Base-by-base conservation (phyloP, 208 protist genomes). In the Acanthamoeba healyi region DNA sequence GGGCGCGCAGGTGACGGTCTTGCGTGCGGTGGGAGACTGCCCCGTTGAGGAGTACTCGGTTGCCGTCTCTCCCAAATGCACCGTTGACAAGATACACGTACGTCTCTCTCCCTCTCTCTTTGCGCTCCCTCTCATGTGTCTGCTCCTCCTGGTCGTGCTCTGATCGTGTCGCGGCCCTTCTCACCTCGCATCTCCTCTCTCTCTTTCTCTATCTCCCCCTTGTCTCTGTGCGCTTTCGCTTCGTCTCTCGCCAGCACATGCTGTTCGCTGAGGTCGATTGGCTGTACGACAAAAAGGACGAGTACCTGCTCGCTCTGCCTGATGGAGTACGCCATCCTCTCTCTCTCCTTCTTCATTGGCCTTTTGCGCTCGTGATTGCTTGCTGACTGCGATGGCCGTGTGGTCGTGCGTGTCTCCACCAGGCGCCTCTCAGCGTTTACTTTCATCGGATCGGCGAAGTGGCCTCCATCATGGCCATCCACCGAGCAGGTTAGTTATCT, bases 401-500 rank as follows among this genome's bases (percentile, higher is more conserved):
- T 49, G 44, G 44, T 49, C 9, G 44, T 49, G 44, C 44, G 9
- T 15, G 44, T 49, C 12, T 49, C 12, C 7, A 61, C 54, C 17
- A 79, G 67, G 67, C 67, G 1, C 67, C 67, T 7, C 38, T 79
- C 1, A 79, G 67, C 34, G 67, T 79, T 22, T 79, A 79, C 34
- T 79, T 79, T n/a, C 67, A 79, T n/a, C 67, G 67, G 7, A 79
- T 79, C 22, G 67, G 67, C 36, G 67, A 79, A 44, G 67, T 79
- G 32, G 67, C 67, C 29, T 79, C 67, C n/a, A 46, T 79, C 36
- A 22, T 79, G 34, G 67, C 67, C 67, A 38, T 79, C 38, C 67
- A 79, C 22, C 67, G 67, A 79, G 32, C 67, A 79, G 67, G 67
- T 38, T n/a, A 26, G 10, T 19, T 74, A 7, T 70, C n/a, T 34